phyloP scores from a whole-genome alignment of 176 grass and related monocot genomes.

The Eremochloa ophiuroides region DNA sequence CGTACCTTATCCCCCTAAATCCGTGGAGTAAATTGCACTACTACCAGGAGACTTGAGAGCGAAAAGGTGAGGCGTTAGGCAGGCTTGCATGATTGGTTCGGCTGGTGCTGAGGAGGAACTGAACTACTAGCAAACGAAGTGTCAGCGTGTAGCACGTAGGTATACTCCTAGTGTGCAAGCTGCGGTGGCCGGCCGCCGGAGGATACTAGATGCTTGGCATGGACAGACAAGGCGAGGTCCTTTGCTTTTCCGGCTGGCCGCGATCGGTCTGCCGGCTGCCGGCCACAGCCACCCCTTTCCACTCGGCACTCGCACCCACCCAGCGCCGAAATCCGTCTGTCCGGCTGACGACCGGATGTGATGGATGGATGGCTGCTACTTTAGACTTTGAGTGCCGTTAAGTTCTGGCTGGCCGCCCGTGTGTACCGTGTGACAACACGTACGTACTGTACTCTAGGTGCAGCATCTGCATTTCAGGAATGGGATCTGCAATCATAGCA shows the following conservation, averaged over 20 bases:
- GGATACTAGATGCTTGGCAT: background rate
- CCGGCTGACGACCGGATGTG: background rate
- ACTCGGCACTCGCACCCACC: background rate
- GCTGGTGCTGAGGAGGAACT: too few relatives aligned
- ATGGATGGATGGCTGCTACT: background rate
- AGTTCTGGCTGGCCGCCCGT: too few relatives aligned
- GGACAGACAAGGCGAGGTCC: background rate
- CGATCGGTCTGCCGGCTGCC: background rate
- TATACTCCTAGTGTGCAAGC: too few relatives aligned
- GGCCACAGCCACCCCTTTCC: background rate
- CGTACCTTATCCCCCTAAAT: background rate
- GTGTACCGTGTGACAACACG: too few relatives aligned
- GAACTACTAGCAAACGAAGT: too few relatives aligned
- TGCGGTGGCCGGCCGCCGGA: background rate
- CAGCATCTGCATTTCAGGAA: background rate
- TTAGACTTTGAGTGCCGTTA: too few relatives aligned
- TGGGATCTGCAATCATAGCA: background rate
- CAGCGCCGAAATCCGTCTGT: conserved; percentile 30
- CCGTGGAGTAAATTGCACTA: background rate
- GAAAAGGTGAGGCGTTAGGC: conserved; percentile 33
- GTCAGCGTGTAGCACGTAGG: too few relatives aligned
- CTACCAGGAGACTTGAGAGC: too few relatives aligned
- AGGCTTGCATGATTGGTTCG: conserved; percentile 17
- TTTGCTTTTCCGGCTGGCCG: background rate
- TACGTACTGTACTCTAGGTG: too few relatives aligned